Conservation (phyloP, 305 asterid genomes). For the Plantago coronopus region DNA sequence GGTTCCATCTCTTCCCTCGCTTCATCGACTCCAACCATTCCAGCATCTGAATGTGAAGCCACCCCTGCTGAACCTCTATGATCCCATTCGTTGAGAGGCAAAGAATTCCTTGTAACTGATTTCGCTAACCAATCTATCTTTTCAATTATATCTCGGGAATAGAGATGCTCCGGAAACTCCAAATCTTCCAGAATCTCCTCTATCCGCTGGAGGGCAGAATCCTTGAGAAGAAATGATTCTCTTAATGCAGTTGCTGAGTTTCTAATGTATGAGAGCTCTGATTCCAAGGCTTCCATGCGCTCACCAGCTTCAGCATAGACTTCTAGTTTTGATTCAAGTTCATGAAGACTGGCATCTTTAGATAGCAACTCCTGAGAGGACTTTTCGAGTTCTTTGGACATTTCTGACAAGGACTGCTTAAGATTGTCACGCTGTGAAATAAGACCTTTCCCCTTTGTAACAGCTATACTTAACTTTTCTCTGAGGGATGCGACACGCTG, state of each 20-base stretch:
- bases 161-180: conserved; percentile 90
- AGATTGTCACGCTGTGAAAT: conserved; percentile 89
- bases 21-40: conserved; percentile 55
- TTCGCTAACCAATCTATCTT: conserved; percentile 90
- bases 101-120: conserved; percentile 54
- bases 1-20: conserved; percentile 57
- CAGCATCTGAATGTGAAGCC: conserved; percentile 62
- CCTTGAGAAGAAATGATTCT: conserved; percentile 98
- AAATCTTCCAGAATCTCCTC: conserved; percentile 96
- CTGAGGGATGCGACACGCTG: conserved; percentile 83
- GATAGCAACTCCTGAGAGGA: conserved; percentile 67
- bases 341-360: conserved; percentile 69
- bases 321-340: conserved; percentile 77
- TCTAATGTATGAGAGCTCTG: conserved; percentile 97
- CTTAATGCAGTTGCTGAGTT: conserved; percentile 92
- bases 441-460: conserved; percentile 93
- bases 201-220: conserved; percentile 86
- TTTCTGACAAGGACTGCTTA: conserved; percentile 79
- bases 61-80: conserved; percentile 51
- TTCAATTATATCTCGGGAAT: conserved; percentile 75
- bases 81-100: conserved; percentile 59
- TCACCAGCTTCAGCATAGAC: conserved; percentile 93
- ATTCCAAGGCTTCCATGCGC: conserved; percentile 97
- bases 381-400: conserved; percentile 69
- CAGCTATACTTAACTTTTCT: conserved; percentile 95